Percentiles rank a stretch among this genome's conserved stretches.
Conservation (phyloP, 805 yeast species). For the Candida insectorum region DNA sequence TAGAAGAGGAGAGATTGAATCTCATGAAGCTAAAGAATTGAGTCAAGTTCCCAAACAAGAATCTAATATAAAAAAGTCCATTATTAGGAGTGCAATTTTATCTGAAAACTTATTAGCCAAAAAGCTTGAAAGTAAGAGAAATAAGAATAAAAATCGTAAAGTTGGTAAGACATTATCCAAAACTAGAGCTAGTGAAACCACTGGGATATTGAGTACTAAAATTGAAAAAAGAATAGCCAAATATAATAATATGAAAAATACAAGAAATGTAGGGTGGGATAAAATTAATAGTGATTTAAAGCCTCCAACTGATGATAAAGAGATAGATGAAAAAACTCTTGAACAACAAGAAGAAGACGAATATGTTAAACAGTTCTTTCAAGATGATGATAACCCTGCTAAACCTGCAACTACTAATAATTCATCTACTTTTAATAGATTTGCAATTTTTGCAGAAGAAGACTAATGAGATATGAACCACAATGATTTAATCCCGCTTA, state of each 20-base stretch:
- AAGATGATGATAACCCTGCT: conserved; percentile 13
- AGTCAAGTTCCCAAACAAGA: conserved; percentile 55
- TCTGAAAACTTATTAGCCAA: conserved; percentile 60
- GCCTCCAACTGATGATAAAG: conserved; percentile 3
- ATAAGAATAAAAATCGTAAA: conserved; percentile 32
- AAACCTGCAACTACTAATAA: too few species aligned
- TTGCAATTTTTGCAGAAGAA: too few species aligned
- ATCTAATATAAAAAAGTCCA: conserved; percentile 54
- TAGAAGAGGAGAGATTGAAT: conserved; percentile 53
- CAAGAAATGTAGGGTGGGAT: conserved; percentile 75
- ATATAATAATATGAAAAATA: conserved; percentile 56
- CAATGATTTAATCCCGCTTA: too few species aligned
- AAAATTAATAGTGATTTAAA: conserved; percentile 36
- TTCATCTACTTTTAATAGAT: too few species aligned
- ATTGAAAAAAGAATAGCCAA: conserved; percentile 63
- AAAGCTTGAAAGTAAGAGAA: conserved; percentile 46
- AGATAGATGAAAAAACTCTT: conserved; percentile 18
- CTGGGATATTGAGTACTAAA: conserved; percentile 57
- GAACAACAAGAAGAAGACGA: conserved; percentile 36
- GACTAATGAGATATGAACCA: too few species aligned
- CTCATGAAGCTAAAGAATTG: conserved; percentile 47
- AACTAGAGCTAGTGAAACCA: conserved; percentile 48
- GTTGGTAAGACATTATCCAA: conserved; percentile 11
- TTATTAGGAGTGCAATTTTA: conserved; percentile 64
- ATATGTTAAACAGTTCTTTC: conserved; percentile 30